Conservation (phyloP, 1,284 basidiomycete species). For the Vanrija sp. region DNA sequence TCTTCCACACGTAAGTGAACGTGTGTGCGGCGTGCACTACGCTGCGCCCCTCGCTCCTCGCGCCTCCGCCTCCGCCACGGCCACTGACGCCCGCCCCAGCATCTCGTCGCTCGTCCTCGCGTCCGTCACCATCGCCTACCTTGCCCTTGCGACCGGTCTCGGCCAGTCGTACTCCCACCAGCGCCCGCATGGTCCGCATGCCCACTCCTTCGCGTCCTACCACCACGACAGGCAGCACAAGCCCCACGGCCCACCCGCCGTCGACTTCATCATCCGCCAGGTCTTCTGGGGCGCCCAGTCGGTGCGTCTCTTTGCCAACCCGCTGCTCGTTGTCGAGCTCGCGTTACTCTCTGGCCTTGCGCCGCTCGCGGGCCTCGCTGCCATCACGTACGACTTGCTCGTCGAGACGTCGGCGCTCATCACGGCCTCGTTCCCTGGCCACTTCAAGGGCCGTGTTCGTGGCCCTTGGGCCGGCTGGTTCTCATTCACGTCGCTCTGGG, state of each 20-base stretch:
- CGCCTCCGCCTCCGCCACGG: too few species aligned
- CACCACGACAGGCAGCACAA: background rate
- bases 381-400: conserved; percentile 17
- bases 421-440: background rate
- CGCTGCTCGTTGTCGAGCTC: conserved; percentile 35
- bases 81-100: conserved; percentile 10
- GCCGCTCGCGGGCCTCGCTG: conserved; percentile 21
- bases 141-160: conserved; percentile 37
- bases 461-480: conserved; percentile 21
- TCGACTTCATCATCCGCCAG: conserved; percentile 28
- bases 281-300: conserved; percentile 30
- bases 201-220: background rate
- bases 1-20: conserved; percentile 41
- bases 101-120: conserved; percentile 35
- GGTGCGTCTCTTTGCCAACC: conserved; percentile 31
- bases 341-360: conserved; percentile 35
- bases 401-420: conserved; percentile 31
- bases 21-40: background rate
- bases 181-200: background rate
- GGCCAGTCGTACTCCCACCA: conserved; percentile 20
- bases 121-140: conserved; percentile 40
- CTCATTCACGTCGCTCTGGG: conserved; percentile 24
- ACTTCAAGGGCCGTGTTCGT: background rate
- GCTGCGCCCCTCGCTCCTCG: background rate
- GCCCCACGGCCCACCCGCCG: background rate